Percentiles rank a stretch among this genome's conserved stretches.
Evolutionary conservation across 176 grass and related monocot species (phyloP).

Genomic region (Hyparrhenia diplandra): DNA sequence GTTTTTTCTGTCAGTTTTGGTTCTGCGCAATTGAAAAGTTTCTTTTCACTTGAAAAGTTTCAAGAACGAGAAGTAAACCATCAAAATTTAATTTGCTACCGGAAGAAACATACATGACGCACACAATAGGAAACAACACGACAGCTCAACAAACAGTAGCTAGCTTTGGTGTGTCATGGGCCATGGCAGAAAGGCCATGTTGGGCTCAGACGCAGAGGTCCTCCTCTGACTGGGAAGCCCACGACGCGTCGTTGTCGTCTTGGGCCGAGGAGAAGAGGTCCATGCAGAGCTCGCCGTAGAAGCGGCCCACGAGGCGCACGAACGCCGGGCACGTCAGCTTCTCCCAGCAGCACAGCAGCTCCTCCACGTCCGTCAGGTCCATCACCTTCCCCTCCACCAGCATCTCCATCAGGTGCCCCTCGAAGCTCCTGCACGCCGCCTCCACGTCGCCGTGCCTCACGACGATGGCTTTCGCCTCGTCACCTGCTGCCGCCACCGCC

Average conservation of each 20-base stretch:
- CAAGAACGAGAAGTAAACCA: too few species aligned
- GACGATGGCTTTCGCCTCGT: neutral
- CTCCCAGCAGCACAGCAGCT: conserved; percentile 72
- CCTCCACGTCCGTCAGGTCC: conserved; percentile 82
- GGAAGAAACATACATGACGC: neutral
- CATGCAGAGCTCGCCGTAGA: conserved; percentile 81
- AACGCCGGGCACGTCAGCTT: conserved; percentile 55
- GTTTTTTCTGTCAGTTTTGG: neutral
- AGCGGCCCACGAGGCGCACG: conserved; percentile 59
- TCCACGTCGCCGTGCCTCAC: conserved; percentile 20
- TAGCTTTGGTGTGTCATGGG: neutral
- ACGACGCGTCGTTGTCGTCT: neutral
- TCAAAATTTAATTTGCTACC: neutral
- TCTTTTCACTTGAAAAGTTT: too few species aligned
- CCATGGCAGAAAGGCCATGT: too few species aligned
- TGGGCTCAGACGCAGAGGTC: neutral
- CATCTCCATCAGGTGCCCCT: conserved; percentile 83
- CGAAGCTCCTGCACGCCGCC: conserved; percentile 67
- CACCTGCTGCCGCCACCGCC: neutral
- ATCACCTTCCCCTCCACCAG: conserved; percentile 76
- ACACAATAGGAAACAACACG: neutral
- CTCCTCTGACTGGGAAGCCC: neutral
- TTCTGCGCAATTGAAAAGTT: neutral
- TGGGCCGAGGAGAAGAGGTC: conserved; percentile 57
- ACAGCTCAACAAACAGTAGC: neutral